Percentiles rank a stretch among this genome's conserved stretches.
These are phyloP conservation scores for Dalbergia cochinchinensis DNA, from an alignment of 306 rosid genomes.

Conservation along the genomic window DNA sequence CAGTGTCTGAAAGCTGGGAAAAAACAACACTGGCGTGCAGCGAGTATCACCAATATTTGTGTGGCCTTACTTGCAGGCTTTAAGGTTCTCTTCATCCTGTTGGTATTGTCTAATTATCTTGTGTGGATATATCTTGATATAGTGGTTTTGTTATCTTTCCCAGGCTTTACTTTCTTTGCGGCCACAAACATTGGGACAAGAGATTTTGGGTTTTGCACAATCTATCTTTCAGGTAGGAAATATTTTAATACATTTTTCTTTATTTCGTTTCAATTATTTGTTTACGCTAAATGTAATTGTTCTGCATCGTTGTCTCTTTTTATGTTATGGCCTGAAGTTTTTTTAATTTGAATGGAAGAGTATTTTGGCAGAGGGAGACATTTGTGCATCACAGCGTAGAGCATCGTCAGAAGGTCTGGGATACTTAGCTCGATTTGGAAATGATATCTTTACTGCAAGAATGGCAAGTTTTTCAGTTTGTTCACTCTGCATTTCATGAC, in stretches of 20 bases:
- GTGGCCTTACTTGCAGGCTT: conserved; percentile 92
- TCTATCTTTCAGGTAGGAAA: conserved; percentile 81
- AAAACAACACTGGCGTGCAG: conserved; percentile 86
- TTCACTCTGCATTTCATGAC: conserved; percentile 28
- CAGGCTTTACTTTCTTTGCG: conserved; percentile 81
- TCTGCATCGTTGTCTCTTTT: neutral
- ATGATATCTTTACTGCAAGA: conserved; percentile 92
- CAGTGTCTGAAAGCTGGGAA: conserved; percentile 95
- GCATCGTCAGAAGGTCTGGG: conserved; percentile 95
- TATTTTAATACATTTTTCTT: neutral
- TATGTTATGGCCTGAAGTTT: conserved; percentile 36
- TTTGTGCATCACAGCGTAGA: conserved; percentile 87
- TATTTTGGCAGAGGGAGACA: conserved; percentile 91
- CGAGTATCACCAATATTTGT: conserved; percentile 90
- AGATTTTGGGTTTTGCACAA: conserved; percentile 80
- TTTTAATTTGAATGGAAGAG: conserved; percentile 63
- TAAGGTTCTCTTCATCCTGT: conserved; percentile 68
- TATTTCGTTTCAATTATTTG: neutral
- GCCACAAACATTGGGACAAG: conserved; percentile 75
- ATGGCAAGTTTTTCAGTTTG: conserved; percentile 66
- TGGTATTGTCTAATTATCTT: conserved; percentile 23
- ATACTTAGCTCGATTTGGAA: conserved; percentile 93
- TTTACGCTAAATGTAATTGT: conserved; percentile 16
- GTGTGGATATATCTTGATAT: conserved; percentile 41
- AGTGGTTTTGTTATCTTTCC: conserved; percentile 43